These are phyloP conservation scores for Coemansia guatemalensis DNA, from an alignment of 192 early-diverging fungal genomes.

Conservation along the genomic window DNA sequence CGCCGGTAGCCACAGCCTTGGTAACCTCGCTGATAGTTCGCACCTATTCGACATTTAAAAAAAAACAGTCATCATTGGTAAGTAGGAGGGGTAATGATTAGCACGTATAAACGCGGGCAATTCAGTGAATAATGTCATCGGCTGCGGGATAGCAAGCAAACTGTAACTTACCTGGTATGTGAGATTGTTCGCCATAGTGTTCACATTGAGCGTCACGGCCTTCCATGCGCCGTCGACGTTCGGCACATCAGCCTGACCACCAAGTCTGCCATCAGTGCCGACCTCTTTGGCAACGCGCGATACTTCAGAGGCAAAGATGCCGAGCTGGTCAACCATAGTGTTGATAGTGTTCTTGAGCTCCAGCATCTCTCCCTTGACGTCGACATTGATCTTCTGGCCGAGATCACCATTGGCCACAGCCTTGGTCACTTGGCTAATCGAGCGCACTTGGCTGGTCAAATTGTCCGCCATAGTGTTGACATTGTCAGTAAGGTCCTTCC, in stretches of 20 bases:
- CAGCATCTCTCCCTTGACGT: slow-evolving; percentile 56
- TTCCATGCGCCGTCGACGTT: slow-evolving; percentile 67
- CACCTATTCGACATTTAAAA: no score
- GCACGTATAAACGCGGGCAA: slow-evolving; percentile 57
- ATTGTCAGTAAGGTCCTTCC: slow-evolving; percentile 63
- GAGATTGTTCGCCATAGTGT: slow-evolving; percentile 63
- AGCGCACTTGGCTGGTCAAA: slow-evolving; percentile 63
- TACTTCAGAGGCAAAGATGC: slow-evolving; percentile 30
- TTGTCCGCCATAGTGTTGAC: slow-evolving; percentile 62
- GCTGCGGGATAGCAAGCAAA: no score
- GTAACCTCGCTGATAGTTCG: slow-evolving; percentile 59
- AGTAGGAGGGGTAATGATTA: no score
- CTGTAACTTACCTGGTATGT: slow-evolving; percentile 57
- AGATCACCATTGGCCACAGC: slow-evolving; percentile 62
- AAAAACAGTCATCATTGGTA: no score
- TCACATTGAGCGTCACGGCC: slow-evolving; percentile 63
- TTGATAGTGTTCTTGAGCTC: slow-evolving; percentile 66
- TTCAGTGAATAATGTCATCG: no score
- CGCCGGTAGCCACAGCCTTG: slow-evolving; percentile 55
- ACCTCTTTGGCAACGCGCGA: slow-evolving; percentile 28
- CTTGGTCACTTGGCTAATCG: slow-evolving; percentile 61
- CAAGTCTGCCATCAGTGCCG: slow-evolving; percentile 61
- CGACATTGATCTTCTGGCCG: slow-evolving; percentile 52
- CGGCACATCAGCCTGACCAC: slow-evolving; percentile 56
- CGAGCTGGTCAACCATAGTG: slow-evolving; percentile 59